Percentiles rank a stretch among this genome's conserved stretches.
Evolutionary conservation across 2,329 filamentous ascomycete species (phyloP).

Genomic region (Pestalotiopsis fici): DNA sequence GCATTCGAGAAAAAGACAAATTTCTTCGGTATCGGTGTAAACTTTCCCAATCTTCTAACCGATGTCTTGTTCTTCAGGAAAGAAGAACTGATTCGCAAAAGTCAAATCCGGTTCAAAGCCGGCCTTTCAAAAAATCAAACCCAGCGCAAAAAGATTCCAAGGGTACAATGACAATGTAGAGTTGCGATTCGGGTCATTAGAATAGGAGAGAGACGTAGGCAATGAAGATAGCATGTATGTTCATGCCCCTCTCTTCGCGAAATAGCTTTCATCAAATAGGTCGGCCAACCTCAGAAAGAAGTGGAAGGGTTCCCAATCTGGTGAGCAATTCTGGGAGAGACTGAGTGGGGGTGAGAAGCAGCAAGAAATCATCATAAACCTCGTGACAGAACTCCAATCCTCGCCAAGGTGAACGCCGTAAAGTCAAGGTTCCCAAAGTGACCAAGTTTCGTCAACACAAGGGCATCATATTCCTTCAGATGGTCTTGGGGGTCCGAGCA

Average conservation of each 20-base stretch:
- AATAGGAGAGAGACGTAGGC: slow-evolving; percentile 24
- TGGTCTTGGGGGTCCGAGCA: slow-evolving; percentile 58
- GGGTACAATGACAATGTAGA: slow-evolving; percentile 19
- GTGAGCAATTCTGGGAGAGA: slow-evolving; percentile 36
- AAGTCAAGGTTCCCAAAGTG: slow-evolving; percentile 13
- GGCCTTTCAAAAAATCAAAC: slow-evolving; percentile 10
- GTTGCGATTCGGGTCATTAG: slow-evolving; percentile 30
- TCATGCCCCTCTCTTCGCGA: slow-evolving; percentile 32
- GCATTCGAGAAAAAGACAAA: slow-evolving; percentile 25
- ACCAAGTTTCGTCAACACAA: slow-evolving; percentile 5
- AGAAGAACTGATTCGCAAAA: not conserved
- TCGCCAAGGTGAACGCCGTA: slow-evolving; percentile 14
- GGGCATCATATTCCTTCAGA: slow-evolving; percentile 40
- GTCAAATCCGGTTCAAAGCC: too few relatives aligned
- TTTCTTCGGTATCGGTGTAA: slow-evolving; percentile 12
- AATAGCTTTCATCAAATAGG: slow-evolving; percentile 41
- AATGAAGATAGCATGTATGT: slow-evolving; percentile 27
- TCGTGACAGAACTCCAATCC: slow-evolving; percentile 15
- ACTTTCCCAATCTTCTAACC: slow-evolving; percentile 12
- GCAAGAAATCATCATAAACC: slow-evolving; percentile 25
- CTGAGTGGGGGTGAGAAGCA: slow-evolving; percentile 38
- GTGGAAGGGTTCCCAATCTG: slow-evolving; percentile 55
- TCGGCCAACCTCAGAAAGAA: slow-evolving; percentile 53
- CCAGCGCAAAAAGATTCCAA: slow-evolving; percentile 13
- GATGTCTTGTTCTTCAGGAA: slow-evolving; percentile 15